Evolutionary conservation across 441 rosid genomes (phyloP).

Genomic region (Arabidopsis hybrid): DNA sequence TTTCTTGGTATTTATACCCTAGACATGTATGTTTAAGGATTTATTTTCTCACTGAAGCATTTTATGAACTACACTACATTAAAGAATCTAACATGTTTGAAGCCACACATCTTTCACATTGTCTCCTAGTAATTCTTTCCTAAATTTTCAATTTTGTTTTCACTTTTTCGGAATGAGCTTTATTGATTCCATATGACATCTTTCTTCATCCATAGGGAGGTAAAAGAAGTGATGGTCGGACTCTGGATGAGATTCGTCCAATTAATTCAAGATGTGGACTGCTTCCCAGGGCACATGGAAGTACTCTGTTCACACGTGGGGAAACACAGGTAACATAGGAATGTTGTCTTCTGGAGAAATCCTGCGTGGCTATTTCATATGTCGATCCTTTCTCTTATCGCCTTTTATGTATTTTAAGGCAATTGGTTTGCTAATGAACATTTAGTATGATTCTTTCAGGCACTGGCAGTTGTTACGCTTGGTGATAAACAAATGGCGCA

Average conservation of each 20-base stretch:
- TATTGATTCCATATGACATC: conserved; percentile 3
- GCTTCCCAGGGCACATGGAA: conserved; percentile 99
- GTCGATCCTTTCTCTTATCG: conserved; percentile 5
- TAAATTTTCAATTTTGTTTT: not conserved
- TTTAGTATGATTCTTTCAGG: conserved; percentile 54
- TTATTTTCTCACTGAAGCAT: conserved; percentile 1
- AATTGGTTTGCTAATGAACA: not conserved
- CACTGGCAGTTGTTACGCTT: conserved; percentile 96
- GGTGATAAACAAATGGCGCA: conserved; percentile 99
- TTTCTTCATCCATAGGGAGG: conserved; percentile 69
- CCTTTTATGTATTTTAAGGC: conserved; percentile 24
- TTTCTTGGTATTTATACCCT: conserved; percentile 15
- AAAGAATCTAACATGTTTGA: conserved; percentile 5
- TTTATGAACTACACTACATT: conserved; percentile 24
- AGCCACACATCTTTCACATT: not conserved
- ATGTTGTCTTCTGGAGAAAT: conserved; percentile 13
- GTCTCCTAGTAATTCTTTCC: not conserved
- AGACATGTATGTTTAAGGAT: conserved; percentile 19
- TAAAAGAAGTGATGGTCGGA: conserved; percentile 97
- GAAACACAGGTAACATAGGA: conserved; percentile 85
- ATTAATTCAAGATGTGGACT: conserved; percentile 90
- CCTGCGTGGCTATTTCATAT: conserved; percentile 17
- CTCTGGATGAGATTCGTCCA: conserved; percentile 79
- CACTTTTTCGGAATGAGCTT: not conserved
- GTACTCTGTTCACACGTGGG: conserved; percentile 98